Evolutionary conservation across 148 eudicot species (phyloP).

Genomic region (Rhododendron molle): DNA sequence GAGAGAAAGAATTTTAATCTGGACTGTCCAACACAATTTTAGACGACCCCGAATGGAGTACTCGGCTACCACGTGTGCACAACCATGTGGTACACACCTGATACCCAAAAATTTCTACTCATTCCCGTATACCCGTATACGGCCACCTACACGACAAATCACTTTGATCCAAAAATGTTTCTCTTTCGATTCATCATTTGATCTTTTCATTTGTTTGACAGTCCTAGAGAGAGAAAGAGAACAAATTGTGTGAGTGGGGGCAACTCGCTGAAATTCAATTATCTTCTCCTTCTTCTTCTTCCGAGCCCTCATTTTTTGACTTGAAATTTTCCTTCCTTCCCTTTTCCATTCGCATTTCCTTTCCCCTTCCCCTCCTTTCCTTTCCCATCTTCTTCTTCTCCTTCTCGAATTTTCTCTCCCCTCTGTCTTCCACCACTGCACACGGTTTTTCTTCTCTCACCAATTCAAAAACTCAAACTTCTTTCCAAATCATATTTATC

Average conservation of each 20-base stretch:
- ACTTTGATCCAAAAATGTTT: neutral
- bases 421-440: neutral
- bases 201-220: neutral
- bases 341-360: neutral
- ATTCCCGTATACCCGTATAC: neutral
- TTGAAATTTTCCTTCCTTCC: neutral
- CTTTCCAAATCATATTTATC: neutral
- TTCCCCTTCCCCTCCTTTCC: neutral
- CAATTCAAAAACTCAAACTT: neutral
- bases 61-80: too few relatives aligned
- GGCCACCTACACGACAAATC: neutral
- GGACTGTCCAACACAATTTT: too few relatives aligned
- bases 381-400: neutral
- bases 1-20: too few relatives aligned
- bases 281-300: neutral
- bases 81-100: too few relatives aligned
- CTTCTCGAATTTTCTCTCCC: neutral
- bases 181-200: neutral
- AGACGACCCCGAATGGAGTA: rapidly evolving
- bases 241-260: neutral
- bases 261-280: neutral
- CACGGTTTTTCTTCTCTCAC: neutral
- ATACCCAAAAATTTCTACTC: neutral
- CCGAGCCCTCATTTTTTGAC: neutral
- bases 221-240: neutral